Conservation (phyloP, 176 grass and related monocot genomes). For the Oryza longistaminata region DNA sequence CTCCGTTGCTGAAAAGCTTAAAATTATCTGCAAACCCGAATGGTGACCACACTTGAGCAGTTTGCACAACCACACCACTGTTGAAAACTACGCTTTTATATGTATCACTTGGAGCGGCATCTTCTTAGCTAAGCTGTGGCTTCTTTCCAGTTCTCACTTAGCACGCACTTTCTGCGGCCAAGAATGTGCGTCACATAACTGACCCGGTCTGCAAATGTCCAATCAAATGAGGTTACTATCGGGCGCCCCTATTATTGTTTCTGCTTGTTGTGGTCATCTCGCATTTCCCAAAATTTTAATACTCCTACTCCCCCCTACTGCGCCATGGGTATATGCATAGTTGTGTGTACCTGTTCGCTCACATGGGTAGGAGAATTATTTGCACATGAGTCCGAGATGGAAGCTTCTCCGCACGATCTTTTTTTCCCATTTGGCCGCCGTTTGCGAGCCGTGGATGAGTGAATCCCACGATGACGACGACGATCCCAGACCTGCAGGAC, state of each 20-base stretch:
- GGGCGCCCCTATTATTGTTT: neutral
- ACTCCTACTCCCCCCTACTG: neutral
- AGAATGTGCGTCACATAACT: constrained; percentile 12
- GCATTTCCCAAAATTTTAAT: neutral
- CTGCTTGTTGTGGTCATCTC: neutral
- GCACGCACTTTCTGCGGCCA: constrained; percentile 1
- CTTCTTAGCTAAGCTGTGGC: neutral
- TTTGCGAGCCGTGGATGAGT: neutral
- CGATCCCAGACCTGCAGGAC: neutral
- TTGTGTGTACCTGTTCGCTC: constrained; percentile 16
- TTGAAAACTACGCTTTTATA: constrained; percentile 11
- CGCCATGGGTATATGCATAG: neutral
- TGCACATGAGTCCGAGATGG: neutral
- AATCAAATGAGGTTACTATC: neutral
- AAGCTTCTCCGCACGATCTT: constrained; percentile 32
- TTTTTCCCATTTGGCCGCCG: neutral
- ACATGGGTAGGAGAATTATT: constrained; percentile 43
- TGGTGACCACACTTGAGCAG: neutral
- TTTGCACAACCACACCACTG: neutral
- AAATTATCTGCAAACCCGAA: neutral
- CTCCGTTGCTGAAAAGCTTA: neutral
- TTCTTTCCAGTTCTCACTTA: neutral
- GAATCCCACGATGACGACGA: neutral
- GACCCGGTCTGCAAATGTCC: neutral
- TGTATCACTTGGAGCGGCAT: constrained; percentile 20